phyloP scores from a whole-genome alignment of 2,329 filamentous ascomycete genomes.

The Metarhizium rileyi region DNA sequence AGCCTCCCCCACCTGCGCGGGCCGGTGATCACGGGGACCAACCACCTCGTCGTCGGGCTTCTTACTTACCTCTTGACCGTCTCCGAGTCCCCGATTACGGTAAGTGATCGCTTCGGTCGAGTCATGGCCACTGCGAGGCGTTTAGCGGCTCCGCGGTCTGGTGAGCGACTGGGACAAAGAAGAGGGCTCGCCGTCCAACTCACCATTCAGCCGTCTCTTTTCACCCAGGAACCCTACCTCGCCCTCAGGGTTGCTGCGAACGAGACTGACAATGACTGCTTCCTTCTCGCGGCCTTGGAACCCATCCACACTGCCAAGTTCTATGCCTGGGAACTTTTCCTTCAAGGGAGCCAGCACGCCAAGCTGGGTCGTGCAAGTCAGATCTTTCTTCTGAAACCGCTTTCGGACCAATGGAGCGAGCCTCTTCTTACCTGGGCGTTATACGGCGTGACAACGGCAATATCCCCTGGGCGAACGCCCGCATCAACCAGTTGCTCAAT shows the following conservation, averaged over 20 bases:
- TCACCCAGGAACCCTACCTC: slow-evolving; percentile 93
- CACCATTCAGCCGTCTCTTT: slow-evolving; percentile 86
- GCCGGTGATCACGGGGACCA: background rate
- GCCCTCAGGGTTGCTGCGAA: slow-evolving; percentile 75
- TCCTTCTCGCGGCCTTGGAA: slow-evolving; percentile 98
- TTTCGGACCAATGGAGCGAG: too few relatives aligned
- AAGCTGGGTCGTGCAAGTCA: slow-evolving; percentile 40
- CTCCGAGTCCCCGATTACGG: slow-evolving; percentile 87
- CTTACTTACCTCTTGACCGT: slow-evolving; percentile 83
- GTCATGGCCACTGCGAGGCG: slow-evolving; percentile 81
- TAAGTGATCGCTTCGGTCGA: slow-evolving; percentile 79
- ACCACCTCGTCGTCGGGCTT: too few relatives aligned
- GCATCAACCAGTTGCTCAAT: slow-evolving; percentile 66
- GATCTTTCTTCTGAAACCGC: slow-evolving; percentile 6
- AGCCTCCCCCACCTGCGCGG: background rate
- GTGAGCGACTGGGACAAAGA: slow-evolving; percentile 2
- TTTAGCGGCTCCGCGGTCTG: background rate
- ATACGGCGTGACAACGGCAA: slow-evolving; percentile 92
- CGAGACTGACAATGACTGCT: slow-evolving; percentile 85
- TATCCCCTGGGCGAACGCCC: slow-evolving; percentile 72
- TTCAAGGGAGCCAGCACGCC: slow-evolving; percentile 72
- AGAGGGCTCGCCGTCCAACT: slow-evolving; percentile 20
- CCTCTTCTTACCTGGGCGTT: slow-evolving; percentile 76
- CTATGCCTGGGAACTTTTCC: slow-evolving; percentile 71
- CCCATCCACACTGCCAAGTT: slow-evolving; percentile 93